A percentile compares a stretch with the other conserved stretches of the same genome.
These are phyloP conservation scores for Skeletonema tropicum DNA, from an alignment of 108 stramenopile species.

Conservation along the genomic window DNA sequence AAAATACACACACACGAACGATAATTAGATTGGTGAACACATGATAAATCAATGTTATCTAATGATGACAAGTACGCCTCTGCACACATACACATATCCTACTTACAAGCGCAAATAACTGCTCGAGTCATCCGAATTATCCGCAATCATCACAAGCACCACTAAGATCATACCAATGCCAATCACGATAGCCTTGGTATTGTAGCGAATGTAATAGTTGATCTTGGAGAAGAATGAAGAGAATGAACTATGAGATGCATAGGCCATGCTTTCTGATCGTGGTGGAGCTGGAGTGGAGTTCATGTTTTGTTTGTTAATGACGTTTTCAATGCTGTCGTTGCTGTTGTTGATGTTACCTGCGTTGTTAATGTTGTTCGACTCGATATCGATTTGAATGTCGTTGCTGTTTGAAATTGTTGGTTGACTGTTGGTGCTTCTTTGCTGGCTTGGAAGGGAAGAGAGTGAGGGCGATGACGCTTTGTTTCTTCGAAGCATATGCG, in stretches of 20 bases:
- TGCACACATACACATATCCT: not conserved
- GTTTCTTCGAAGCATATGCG: slow-evolving; percentile 44
- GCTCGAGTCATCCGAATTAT: not conserved
- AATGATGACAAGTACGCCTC: too few species aligned
- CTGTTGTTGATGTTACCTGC: not conserved
- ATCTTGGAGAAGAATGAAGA: slow-evolving; percentile 24
- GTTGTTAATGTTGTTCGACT: not conserved
- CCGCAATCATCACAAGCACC: slow-evolving; percentile 30
- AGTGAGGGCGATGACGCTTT: slow-evolving; percentile 18
- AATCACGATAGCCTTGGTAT: slow-evolving; percentile 30
- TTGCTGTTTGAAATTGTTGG: not conserved
- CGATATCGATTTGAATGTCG: slow-evolving; percentile 7
- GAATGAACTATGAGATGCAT: slow-evolving; percentile 33
- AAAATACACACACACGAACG: too few species aligned
- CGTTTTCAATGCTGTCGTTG: not conserved
- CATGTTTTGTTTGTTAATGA: slow-evolving; percentile 4
- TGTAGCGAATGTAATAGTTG: slow-evolving; percentile 33
- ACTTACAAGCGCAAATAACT: slow-evolving; percentile 4
- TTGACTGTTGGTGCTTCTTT: not conserved
- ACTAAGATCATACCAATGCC: slow-evolving; percentile 34
- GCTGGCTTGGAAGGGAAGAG: slow-evolving; percentile 2
- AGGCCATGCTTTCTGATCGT: slow-evolving; percentile 75
- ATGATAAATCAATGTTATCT: too few species aligned
- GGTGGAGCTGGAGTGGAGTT: slow-evolving; percentile 6
- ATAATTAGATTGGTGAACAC: not conserved